Conservation (phyloP, 2,329 filamentous ascomycete species). For the Alternaria atra region DNA sequence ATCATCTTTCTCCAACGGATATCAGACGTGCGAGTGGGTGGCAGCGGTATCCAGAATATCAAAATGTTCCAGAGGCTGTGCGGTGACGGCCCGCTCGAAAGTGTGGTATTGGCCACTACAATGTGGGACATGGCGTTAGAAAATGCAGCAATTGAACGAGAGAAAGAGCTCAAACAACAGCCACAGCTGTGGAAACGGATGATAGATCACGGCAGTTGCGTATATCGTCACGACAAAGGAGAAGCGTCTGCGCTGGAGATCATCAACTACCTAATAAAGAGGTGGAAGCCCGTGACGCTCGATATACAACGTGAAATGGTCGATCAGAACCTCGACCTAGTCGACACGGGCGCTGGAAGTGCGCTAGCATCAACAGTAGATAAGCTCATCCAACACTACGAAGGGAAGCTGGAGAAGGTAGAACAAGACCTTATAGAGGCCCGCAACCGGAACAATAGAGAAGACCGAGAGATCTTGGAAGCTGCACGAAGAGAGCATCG, state of each 20-base stretch:
- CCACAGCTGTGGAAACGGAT: slow-evolving; percentile 18
- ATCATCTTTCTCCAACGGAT: slow-evolving; percentile 61
- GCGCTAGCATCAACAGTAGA: slow-evolving; percentile 11
- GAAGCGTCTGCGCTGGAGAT: slow-evolving; percentile 13
- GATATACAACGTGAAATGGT: slow-evolving; percentile 26
- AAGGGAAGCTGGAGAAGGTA: background rate
- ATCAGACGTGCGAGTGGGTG: slow-evolving; percentile 52
- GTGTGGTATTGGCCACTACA: slow-evolving; percentile 56
- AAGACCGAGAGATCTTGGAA: background rate
- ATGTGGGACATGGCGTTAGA: slow-evolving; percentile 48
- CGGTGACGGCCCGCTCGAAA: slow-evolving; percentile 53
- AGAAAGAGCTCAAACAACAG: slow-evolving; percentile 1
- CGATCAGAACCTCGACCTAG: slow-evolving; percentile 12
- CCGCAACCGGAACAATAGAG: background rate
- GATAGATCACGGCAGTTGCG: slow-evolving; percentile 22
- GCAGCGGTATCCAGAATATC: slow-evolving; percentile 53
- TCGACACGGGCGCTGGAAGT: slow-evolving; percentile 15
- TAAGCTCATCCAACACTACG: background rate
- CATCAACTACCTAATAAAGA: slow-evolving; percentile 18
- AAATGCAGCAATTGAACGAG: background rate
- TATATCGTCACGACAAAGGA: slow-evolving; percentile 19
- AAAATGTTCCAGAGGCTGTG: slow-evolving; percentile 58
- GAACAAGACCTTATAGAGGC: slow-evolving; percentile 1
- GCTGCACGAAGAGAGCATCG: background rate
- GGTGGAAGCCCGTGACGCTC: slow-evolving; percentile 14